Evolutionary conservation across 192 early-diverging fungal genomes (phyloP).

Genomic region (Chytriomyces confervae): DNA sequence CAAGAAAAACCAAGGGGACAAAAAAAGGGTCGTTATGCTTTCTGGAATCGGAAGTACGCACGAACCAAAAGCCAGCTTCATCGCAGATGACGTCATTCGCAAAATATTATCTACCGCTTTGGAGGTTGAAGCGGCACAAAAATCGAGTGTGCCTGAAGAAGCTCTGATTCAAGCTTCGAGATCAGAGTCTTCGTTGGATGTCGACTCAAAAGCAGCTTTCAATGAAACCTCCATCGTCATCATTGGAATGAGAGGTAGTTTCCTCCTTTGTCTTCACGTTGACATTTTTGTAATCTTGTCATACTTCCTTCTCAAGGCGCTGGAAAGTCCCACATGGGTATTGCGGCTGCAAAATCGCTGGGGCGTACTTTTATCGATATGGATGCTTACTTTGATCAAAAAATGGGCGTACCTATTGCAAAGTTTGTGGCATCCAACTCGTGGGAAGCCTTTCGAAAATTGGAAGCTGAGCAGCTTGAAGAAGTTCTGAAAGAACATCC

Average conservation of each 20-base stretch:
- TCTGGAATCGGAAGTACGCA: conserved; percentile 81
- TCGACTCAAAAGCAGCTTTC: conserved; percentile 5
- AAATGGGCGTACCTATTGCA: conserved; percentile 74
- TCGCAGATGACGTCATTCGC: conserved; percentile 83
- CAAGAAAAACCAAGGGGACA: conserved; percentile 93
- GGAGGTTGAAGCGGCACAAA: conserved; percentile 80
- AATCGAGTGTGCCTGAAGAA: conserved; percentile 62
- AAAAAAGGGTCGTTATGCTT: conserved; percentile 90
- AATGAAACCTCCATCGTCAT: conserved; percentile 75
- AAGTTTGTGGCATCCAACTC: conserved; percentile 77
- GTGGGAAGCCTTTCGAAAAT: conserved; percentile 86
- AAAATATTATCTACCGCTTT: conserved; percentile 80
- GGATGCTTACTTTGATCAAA: conserved; percentile 79
- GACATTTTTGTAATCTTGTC: neutral
- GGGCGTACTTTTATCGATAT: conserved; percentile 84
- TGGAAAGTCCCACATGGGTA: conserved; percentile 90
- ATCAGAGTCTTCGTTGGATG: neutral
- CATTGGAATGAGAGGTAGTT: conserved; percentile 93
- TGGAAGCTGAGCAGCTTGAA: conserved; percentile 74
- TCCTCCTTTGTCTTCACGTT: neutral
- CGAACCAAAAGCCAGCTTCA: conserved; percentile 80
- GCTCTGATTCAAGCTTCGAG: conserved; percentile 18
- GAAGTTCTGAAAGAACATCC: conserved; percentile 65
- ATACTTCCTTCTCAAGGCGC: conserved; percentile 45
- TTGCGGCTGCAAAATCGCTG: conserved; percentile 69